Evolutionary conservation across 176 grass and related monocot species (phyloP).

Genomic region (Musa acuminata): DNA sequence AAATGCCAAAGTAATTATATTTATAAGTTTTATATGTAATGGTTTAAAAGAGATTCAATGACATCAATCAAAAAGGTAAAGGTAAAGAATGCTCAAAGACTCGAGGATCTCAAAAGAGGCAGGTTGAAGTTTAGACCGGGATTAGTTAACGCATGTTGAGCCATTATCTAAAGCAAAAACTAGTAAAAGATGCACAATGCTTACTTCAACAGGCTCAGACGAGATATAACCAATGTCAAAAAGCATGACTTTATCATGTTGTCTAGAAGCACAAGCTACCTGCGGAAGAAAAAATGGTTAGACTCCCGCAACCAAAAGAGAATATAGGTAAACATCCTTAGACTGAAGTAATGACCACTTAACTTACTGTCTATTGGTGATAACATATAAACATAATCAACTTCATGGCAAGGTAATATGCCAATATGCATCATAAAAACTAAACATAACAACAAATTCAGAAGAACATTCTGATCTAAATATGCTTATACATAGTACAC

Average conservation of each 20-base stretch:
- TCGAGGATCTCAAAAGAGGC: no score
- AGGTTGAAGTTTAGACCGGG: no score
- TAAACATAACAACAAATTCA: neutral
- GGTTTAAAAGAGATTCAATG: neutral
- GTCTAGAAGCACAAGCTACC: slow-evolving; percentile 74
- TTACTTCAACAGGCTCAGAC: slow-evolving; percentile 64
- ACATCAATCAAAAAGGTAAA: neutral
- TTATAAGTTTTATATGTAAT: no score
- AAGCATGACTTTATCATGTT: slow-evolving; percentile 47
- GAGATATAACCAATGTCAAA: slow-evolving; percentile 76
- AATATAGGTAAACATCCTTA: neutral
- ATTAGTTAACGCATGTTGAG: neutral
- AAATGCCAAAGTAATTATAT: no score
- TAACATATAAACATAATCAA: no score
- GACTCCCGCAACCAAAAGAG: neutral
- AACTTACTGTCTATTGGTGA: no score
- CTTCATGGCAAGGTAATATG: no score
- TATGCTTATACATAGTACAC: neutral
- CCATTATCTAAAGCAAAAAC: neutral
- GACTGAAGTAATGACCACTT: no score
- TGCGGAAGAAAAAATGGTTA: slow-evolving; percentile 29
- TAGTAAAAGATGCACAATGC: slow-evolving; percentile 8
- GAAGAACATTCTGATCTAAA: neutral
- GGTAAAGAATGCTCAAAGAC: neutral
- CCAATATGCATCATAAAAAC: neutral